phyloP scores from a whole-genome alignment of 2,329 filamentous ascomycete genomes.

The Colletotrichum siamense region DNA sequence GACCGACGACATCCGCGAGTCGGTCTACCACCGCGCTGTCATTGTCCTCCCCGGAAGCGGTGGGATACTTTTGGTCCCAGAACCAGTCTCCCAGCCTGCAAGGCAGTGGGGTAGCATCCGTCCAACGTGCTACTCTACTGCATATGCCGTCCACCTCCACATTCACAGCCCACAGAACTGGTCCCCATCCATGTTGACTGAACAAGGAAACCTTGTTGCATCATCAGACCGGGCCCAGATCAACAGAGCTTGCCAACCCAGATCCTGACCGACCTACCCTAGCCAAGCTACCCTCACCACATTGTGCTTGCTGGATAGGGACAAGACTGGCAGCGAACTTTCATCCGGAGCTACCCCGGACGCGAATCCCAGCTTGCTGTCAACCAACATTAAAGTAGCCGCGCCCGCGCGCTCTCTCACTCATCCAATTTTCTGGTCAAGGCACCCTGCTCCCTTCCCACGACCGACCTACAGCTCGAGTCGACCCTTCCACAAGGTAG shows the following conservation, averaged over 20 bases:
- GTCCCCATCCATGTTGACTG: neutral
- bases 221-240: conserved; percentile 9
- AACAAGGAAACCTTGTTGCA: conserved; percentile 17
- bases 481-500: neutral
- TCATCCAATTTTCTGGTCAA: neutral
- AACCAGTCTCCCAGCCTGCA: neutral
- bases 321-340: neutral
- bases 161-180: neutral
- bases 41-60: neutral
- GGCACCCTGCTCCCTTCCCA: neutral
- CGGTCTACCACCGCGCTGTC: neutral
- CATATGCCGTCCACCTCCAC: neutral
- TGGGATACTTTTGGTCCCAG: neutral
- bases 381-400: conserved; percentile 9
- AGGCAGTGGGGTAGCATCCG: conserved; percentile 1
- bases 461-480: neutral
- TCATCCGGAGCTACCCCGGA: neutral
- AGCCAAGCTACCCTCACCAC: neutral
- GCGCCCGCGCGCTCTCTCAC: neutral
- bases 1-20: neutral
- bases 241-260: neutral
- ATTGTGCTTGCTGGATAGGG: neutral
- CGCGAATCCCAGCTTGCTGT: neutral
- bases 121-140: neutral
- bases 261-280: neutral